phyloP scores from a whole-genome alignment of 305 asterid genomes.

The Stenogyne calaminthoides region DNA sequence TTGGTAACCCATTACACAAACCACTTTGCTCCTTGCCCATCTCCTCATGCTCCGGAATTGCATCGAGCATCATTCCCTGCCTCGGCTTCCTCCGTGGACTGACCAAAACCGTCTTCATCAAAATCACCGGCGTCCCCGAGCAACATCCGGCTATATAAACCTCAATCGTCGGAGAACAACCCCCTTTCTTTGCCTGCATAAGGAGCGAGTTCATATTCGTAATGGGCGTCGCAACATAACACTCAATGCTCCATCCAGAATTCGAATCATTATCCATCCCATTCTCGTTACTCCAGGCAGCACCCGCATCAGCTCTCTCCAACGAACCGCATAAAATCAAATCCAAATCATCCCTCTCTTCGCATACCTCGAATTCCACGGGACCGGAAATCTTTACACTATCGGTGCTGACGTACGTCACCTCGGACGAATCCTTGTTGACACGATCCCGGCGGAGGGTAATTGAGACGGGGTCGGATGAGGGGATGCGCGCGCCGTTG shows the following conservation, averaged over 20 bases:
- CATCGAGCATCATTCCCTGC: constrained; percentile 66
- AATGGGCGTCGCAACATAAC: constrained; percentile 54
- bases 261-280: constrained; percentile 41
- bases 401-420: constrained; percentile 73
- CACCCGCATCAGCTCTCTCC: constrained; percentile 53
- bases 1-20: constrained; percentile 46
- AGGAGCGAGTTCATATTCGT: constrained; percentile 51
- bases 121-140: constrained; percentile 73
- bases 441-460: constrained; percentile 74
- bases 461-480: constrained; percentile 56
- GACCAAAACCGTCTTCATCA: constrained; percentile 65
- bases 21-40: constrained; percentile 52
- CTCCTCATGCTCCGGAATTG: constrained; percentile 82
- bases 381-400: constrained; percentile 69
- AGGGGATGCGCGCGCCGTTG: constrained; percentile 58
- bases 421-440: constrained; percentile 73
- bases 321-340: constrained; percentile 78
- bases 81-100: constrained; percentile 75
- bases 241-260: constrained; percentile 82
- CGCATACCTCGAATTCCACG: constrained; percentile 75
- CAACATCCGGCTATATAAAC: constrained; percentile 90
- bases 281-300: constrained; percentile 52
- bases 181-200: constrained; percentile 51
- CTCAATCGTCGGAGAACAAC: constrained; percentile 64
- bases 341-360: constrained; percentile 47